Conservation (phyloP, 257 asterid genomes). For the Lycium ferocissimum region DNA sequence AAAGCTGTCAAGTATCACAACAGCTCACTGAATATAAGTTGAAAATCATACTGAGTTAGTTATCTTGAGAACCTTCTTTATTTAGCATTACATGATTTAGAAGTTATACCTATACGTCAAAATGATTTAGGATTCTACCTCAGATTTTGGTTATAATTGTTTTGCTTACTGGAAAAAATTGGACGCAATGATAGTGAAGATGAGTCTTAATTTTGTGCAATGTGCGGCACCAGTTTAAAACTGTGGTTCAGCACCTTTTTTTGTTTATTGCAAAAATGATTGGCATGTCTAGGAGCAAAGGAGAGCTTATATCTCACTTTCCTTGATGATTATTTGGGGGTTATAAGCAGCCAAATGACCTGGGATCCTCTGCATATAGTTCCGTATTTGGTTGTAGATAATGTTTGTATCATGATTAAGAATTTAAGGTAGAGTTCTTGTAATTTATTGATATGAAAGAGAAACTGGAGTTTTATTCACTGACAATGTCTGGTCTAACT, state of each 20-base stretch:
- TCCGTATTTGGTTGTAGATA: neutral
- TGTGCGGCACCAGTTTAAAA: neutral
- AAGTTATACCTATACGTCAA: neutral
- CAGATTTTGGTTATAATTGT: neutral
- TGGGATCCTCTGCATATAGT: constrained; percentile 5
- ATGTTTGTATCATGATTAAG: constrained; percentile 1
- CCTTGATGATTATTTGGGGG: neutral
- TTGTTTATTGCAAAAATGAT: neutral
- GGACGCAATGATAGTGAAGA: neutral
- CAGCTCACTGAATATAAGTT: neutral
- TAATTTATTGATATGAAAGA: neutral
- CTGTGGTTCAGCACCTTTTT: constrained; percentile 5
- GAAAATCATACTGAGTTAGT: neutral
- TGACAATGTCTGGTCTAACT: neutral
- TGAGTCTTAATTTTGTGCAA: neutral
- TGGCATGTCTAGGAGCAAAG: constrained; percentile 3
- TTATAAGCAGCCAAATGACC: constrained; percentile 21
- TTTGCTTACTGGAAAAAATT: neutral
- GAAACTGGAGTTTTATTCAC: neutral
- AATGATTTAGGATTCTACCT: neutral
- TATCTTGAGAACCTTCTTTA: neutral
- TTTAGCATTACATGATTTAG: neutral
- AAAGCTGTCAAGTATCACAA: neutral
- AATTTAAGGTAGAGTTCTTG: neutral
- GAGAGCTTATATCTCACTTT: constrained; percentile 8